A percentile compares a stretch with the other conserved stretches of the same genome.
Evolutionary conservation across 1,284 basidiomycete species (phyloP).

Genomic region (Moesziomyces globuligerus): DNA sequence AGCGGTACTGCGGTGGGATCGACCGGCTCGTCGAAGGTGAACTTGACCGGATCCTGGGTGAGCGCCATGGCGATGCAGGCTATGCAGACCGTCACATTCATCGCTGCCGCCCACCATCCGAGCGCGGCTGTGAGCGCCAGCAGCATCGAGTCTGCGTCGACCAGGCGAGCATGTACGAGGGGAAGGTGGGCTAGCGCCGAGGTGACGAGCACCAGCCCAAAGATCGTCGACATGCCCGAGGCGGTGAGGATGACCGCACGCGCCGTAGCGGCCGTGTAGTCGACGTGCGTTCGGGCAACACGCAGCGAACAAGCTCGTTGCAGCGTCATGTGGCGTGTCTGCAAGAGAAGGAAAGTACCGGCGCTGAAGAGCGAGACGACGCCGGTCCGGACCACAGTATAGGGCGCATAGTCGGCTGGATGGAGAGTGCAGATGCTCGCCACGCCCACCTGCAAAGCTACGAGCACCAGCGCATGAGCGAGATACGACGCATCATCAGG

Average conservation of each 20-base stretch:
- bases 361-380: not conserved
- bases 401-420: not conserved
- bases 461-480: not conserved
- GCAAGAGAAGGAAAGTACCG: slow-evolving; percentile 9
- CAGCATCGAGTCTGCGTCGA: not conserved
- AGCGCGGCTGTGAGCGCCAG: not conserved
- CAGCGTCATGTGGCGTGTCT: slow-evolving; percentile 11
- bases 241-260: slow-evolving; percentile 5
- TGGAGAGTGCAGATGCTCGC: not conserved
- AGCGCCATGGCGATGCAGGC: slow-evolving; percentile 24
- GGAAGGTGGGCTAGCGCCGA: slow-evolving; percentile 11
- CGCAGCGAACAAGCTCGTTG: slow-evolving; percentile 9
- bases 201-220: slow-evolving; percentile 2
- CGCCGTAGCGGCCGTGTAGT: not conserved
- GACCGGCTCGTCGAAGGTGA: slow-evolving; percentile 6
- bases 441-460: not conserved
- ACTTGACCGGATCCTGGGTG: slow-evolving; percentile 12
- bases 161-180: not conserved
- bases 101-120: slow-evolving; percentile 14
- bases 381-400: not conserved
- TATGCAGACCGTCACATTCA: slow-evolving; percentile 9
- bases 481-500: slow-evolving; percentile 1
- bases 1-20: slow-evolving; percentile 5
- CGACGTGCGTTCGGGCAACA: not conserved
- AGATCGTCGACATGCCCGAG: slow-evolving; percentile 20